phyloP scores from a whole-genome alignment of 1,139 yeast genomes.

The Saccharomyces hybrid region DNA sequence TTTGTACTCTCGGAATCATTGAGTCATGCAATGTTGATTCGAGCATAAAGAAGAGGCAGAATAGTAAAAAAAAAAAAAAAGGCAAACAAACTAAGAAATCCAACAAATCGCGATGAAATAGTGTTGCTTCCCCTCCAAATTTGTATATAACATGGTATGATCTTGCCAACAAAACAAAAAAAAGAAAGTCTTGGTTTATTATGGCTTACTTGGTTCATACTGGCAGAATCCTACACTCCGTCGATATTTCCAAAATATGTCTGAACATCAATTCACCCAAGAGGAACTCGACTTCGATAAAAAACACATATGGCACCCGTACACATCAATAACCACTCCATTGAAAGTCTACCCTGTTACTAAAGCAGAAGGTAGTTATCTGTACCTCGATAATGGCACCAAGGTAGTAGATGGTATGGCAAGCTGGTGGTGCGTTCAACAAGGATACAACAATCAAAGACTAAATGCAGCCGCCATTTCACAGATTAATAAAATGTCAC shows the following conservation, averaged over 20 bases:
- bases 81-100: too few relatives aligned
- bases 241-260: not conserved
- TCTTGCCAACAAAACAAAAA: not conserved
- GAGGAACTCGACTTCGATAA: conserved; percentile 22
- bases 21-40: too few relatives aligned
- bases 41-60: too few relatives aligned
- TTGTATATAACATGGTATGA: not conserved
- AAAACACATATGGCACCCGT: conserved; percentile 33
- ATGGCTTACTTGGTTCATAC: not conserved
- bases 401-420: conserved; percentile 32
- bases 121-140: not conserved
- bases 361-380: conserved; percentile 24
- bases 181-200: not conserved
- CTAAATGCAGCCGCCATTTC: conserved; percentile 27
- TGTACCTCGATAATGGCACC: conserved; percentile 17
- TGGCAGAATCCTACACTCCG: not conserved
- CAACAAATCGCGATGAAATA: too few relatives aligned
- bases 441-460: conserved; percentile 30
- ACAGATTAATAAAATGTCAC: conserved; percentile 28
- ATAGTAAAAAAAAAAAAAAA: too few relatives aligned
- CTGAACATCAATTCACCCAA: not conserved
- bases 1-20: too few relatives aligned
- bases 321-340: conserved; percentile 29
- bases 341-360: conserved; percentile 28
- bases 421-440: conserved; percentile 35